A percentile compares a stretch with the other conserved stretches of the same genome.
phyloP scores from a whole-genome alignment of 169 alveolate species.

The Eimeria necatrix region DNA sequence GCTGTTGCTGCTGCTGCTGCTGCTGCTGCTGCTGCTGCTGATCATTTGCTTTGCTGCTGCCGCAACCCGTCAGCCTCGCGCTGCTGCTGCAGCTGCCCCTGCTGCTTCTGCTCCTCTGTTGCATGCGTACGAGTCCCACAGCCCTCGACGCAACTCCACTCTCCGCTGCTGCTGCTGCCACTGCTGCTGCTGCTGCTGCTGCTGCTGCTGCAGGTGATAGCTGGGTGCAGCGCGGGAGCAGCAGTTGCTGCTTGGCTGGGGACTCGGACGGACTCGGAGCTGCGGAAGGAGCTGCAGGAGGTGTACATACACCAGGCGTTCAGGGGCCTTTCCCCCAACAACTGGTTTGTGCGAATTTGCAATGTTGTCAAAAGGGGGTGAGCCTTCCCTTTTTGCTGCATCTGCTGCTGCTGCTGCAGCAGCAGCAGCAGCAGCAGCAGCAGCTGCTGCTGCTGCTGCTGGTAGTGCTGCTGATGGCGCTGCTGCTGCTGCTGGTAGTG shows the following conservation, averaged over 20 bases:
- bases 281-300: constrained; percentile 81
- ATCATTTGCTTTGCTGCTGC: background rate
- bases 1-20: constrained; percentile 6
- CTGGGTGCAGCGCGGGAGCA: constrained; percentile 90
- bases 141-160: background rate
- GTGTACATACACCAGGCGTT: constrained; percentile 80
- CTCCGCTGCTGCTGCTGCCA: background rate
- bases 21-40: constrained; percentile 44
- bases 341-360: constrained; percentile 83
- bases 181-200: constrained; percentile 20
- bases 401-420: background rate
- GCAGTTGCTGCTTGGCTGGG: constrained; percentile 90
- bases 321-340: constrained; percentile 83
- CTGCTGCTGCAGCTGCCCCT: background rate
- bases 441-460: no score
- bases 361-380: constrained; percentile 83
- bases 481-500: no score
- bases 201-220: constrained; percentile 81
- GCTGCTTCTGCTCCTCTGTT: background rate
- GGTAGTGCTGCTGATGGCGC: no score
- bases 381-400: background rate
- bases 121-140: background rate
- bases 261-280: constrained; percentile 86
- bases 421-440: no score
- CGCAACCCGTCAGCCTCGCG: background rate